A percentile compares a stretch with the other conserved stretches of the same genome.
phyloP scores from a whole-genome alignment of 2,329 filamentous ascomycete species.

The Fusarium graminum region DNA sequence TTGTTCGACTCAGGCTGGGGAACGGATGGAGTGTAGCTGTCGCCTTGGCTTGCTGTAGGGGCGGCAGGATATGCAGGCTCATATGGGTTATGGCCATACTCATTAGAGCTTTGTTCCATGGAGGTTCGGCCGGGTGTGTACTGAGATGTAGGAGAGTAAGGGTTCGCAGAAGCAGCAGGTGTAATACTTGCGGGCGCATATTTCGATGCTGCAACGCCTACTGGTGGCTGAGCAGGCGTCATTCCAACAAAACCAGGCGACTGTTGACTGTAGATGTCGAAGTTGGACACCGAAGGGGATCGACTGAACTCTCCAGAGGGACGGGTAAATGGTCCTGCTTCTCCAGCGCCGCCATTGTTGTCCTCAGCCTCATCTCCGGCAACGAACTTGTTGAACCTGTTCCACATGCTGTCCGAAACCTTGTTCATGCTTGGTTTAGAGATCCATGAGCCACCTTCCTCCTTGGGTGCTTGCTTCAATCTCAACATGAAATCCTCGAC shows the following conservation, averaged over 20 bases:
- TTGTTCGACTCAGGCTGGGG: slow-evolving; percentile 30
- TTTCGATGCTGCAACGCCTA: slow-evolving; percentile 56
- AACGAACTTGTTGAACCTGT: slow-evolving; percentile 96
- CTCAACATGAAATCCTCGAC: slow-evolving; percentile 88
- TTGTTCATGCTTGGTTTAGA: slow-evolving; percentile 96
- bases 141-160: slow-evolving; percentile 60
- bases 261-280: slow-evolving; percentile 79
- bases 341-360: slow-evolving; percentile 72
- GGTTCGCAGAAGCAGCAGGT: slow-evolving; percentile 41
- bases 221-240: slow-evolving; percentile 52
- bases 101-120: slow-evolving; percentile 49
- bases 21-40: slow-evolving; percentile 40
- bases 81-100: slow-evolving; percentile 54
- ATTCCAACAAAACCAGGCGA: slow-evolving; percentile 52
- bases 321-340: slow-evolving; percentile 84
- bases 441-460: slow-evolving; percentile 88
- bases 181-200: slow-evolving; percentile 51
- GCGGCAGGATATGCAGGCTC: slow-evolving; percentile 51
- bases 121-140: slow-evolving; percentile 60
- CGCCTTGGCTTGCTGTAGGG: slow-evolving; percentile 24
- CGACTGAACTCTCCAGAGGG: slow-evolving; percentile 81
- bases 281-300: slow-evolving; percentile 75
- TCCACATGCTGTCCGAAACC: slow-evolving; percentile 90
- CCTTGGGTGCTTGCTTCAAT: slow-evolving; percentile 86
- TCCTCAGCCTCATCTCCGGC: slow-evolving; percentile 91